Evolutionary conservation across 208 protist genomes (phyloP).

Genomic region (Angomonas deanei): DNA sequence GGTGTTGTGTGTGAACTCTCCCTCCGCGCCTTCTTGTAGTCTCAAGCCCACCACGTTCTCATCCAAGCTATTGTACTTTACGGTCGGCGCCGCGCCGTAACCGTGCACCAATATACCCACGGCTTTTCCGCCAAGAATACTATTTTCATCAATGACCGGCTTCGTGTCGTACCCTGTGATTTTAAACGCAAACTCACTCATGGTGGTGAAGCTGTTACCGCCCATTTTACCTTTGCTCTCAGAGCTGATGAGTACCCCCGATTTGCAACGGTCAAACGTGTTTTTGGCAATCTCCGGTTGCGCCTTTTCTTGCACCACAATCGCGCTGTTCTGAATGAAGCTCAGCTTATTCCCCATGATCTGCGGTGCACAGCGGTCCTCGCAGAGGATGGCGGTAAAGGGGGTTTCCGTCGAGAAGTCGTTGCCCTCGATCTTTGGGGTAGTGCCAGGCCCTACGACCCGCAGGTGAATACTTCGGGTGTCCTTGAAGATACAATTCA

Average conservation of each 20-base stretch:
- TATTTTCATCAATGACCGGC: neutral
- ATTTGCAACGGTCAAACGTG: conserved; percentile 15
- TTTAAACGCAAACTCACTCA: conserved; percentile 1
- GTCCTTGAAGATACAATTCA: conserved; percentile 20
- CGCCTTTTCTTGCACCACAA: conserved; percentile 17
- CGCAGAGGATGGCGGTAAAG: conserved; percentile 13
- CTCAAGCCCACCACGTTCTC: conserved; percentile 13
- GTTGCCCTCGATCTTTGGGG: conserved; percentile 17
- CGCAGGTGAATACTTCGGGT: conserved; percentile 10
- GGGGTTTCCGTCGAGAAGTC: conserved; percentile 12
- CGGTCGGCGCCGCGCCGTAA: conserved; percentile 13
- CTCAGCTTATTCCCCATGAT: conserved; percentile 18
- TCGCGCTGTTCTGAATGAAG: conserved; percentile 15
- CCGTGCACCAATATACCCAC: conserved; percentile 3
- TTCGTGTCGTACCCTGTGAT: neutral
- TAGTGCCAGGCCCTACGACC: conserved; percentile 8
- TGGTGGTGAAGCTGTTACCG: conserved; percentile 19
- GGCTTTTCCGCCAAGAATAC: neutral
- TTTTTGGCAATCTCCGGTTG: conserved; percentile 17
- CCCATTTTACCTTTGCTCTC: conserved; percentile 8
- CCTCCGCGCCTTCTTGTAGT: conserved; percentile 13
- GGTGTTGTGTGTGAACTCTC: conserved; percentile 16
- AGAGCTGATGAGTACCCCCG: conserved; percentile 13
- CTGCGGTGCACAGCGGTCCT: conserved; percentile 1
- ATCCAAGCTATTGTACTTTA: conserved; percentile 17